phyloP scores from a whole-genome alignment of 257 asterid species.

The Solanum commersonii region DNA sequence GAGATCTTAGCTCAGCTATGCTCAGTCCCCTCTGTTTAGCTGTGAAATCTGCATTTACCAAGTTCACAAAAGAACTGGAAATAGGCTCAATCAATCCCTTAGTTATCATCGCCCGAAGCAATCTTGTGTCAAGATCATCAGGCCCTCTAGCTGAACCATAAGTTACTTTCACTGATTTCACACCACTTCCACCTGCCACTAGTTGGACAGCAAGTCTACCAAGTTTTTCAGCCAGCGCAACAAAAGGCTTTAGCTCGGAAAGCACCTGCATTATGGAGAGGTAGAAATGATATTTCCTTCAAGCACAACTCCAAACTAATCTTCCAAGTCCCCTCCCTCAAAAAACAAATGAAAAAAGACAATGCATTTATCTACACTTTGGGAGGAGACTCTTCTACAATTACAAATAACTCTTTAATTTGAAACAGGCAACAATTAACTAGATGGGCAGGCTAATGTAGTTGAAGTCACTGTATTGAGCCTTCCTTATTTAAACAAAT shows the following conservation, averaged over 20 bases:
- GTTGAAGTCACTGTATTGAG: not conserved
- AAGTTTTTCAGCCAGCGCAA: slow-evolving; percentile 78
- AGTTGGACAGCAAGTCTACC: slow-evolving; percentile 91
- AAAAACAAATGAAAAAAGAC: not conserved
- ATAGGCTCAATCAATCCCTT: slow-evolving; percentile 93
- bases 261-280: slow-evolving; percentile 45
- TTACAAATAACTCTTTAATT: not conserved
- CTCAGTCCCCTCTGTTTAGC: slow-evolving; percentile 86
- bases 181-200: slow-evolving; percentile 85
- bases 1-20: slow-evolving; percentile 51
- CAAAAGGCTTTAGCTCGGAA: slow-evolving; percentile 79
- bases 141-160: slow-evolving; percentile 86
- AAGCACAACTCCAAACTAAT: not conserved
- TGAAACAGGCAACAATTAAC: not conserved
- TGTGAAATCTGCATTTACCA: slow-evolving; percentile 86
- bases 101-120: slow-evolving; percentile 92
- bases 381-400: not conserved
- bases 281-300: not conserved
- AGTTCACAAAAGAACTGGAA: slow-evolving; percentile 59
- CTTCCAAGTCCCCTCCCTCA: not conserved
- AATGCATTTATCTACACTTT: not conserved
- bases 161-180: slow-evolving; percentile 57
- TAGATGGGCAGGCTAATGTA: not conserved
- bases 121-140: slow-evolving; percentile 76
- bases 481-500: not conserved